A percentile compares a stretch with the other conserved stretches of the same genome.
These are phyloP conservation scores for Elaeis oleifera DNA, from an alignment of 202 grass and related monocot genomes.

Conservation along the genomic window DNA sequence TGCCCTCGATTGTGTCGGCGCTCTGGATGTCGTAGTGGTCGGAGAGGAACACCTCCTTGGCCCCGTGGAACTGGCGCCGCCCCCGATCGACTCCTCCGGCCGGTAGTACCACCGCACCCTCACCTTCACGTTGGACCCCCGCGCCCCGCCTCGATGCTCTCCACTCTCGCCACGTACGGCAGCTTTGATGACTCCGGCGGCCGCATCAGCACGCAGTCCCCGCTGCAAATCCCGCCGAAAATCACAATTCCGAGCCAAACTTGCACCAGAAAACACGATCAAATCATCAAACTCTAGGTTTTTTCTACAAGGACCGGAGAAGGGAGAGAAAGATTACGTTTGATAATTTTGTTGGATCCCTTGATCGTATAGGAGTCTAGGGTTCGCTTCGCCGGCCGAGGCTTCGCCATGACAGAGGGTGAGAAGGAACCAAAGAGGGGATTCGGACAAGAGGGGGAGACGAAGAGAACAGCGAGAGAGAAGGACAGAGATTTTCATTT, in stretches of 20 bases:
- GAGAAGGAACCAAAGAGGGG: constrained; percentile 11
- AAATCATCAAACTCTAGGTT: background rate
- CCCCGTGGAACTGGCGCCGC: constrained; percentile 75
- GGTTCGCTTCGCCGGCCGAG: constrained; percentile 62
- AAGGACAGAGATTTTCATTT: background rate
- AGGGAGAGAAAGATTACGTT: constrained; percentile 43
- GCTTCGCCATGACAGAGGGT: constrained; percentile 56
- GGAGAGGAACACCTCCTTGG: constrained; percentile 86
- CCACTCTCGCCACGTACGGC: constrained; percentile 74
- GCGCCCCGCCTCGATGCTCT: constrained; percentile 64
- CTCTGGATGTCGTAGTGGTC: constrained; percentile 92
- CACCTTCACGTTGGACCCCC: constrained; percentile 74
- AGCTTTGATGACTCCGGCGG: constrained; percentile 55
- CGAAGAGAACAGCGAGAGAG: constrained; percentile 23
- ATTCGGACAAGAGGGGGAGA: background rate
- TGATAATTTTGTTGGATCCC: constrained; percentile 79
- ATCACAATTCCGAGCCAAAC: constrained; percentile 12
- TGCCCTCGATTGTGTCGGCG: constrained; percentile 83
- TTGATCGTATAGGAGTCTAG: constrained; percentile 96
- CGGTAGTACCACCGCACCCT: constrained; percentile 93
- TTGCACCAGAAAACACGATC: background rate
- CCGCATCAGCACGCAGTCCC: constrained; percentile 82
- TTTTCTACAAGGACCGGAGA: background rate
- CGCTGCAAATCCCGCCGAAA: constrained; percentile 37
- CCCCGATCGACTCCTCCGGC: constrained; percentile 92